These are phyloP conservation scores for Gossypium gossypioides DNA, from an alignment of 441 rosid species.

Conservation along the genomic window DNA sequence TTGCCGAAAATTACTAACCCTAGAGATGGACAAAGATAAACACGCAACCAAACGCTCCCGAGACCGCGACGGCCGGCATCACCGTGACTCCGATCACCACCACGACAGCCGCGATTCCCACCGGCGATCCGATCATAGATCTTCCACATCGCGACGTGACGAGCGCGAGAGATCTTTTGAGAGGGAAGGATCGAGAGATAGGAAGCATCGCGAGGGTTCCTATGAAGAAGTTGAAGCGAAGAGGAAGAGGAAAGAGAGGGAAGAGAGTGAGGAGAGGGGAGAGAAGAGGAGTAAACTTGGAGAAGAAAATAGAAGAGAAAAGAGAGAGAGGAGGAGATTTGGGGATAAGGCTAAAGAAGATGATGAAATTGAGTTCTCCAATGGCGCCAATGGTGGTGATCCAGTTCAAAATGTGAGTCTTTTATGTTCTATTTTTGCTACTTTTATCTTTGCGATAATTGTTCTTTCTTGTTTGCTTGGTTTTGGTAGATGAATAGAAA, in stretches of 20 bases:
- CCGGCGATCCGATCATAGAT: conserved; percentile 25
- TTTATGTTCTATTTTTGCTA: neutral
- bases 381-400: conserved; percentile 21
- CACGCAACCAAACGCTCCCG: conserved; percentile 37
- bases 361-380: conserved; percentile 15
- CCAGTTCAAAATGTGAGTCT: conserved; percentile 44
- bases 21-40: conserved; percentile 47
- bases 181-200: conserved; percentile 20
- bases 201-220: conserved; percentile 27
- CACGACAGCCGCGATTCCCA: conserved; percentile 18
- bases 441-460: neutral
- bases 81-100: conserved; percentile 11
- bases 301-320: conserved; percentile 23
- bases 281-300: conserved; percentile 46
- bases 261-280: conserved; percentile 35
- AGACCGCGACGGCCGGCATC: conserved; percentile 37
- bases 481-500: neutral
- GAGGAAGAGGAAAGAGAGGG: conserved; percentile 53
- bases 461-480: neutral
- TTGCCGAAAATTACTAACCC: conserved; percentile 16
- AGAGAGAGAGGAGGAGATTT: conserved; percentile 40
- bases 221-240: conserved; percentile 21
- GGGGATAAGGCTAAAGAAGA: conserved; percentile 43
- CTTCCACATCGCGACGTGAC: conserved; percentile 46
- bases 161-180: conserved; percentile 49